A percentile compares a stretch with the other conserved stretches of the same genome.
Evolutionary conservation across 352 stramenopile genomes (phyloP).

Genomic region (Phytophthora vignae): DNA sequence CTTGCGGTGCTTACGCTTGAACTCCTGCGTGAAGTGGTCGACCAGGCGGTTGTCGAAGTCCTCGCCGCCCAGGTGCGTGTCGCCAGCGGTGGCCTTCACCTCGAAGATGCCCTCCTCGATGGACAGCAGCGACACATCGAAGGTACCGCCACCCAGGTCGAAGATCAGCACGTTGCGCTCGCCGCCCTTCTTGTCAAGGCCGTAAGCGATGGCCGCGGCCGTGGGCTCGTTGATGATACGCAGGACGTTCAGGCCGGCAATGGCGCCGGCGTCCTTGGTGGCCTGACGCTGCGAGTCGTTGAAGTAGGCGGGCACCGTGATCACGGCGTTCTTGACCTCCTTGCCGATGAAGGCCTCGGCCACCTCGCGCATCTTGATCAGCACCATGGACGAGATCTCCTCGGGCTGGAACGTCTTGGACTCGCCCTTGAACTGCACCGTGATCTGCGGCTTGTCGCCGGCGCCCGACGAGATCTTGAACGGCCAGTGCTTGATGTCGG

Average conservation of each 20-base stretch:
- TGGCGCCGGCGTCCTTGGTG: no score
- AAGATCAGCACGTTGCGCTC: conserved; percentile 98
- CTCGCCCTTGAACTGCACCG: conserved; percentile 77
- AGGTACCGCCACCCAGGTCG: conserved; percentile 95
- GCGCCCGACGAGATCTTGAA: conserved; percentile 72
- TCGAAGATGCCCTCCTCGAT: conserved; percentile 98
- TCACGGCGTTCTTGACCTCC: conserved; percentile 85
- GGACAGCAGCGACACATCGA: conserved; percentile 93
- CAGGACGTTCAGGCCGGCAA: no score
- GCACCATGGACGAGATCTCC: conserved; percentile 82
- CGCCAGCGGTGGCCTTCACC: conserved; percentile 95
- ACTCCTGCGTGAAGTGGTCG: conserved; percentile 94
- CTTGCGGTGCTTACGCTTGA: conserved; percentile 92
- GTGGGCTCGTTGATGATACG: conserved; percentile 98
- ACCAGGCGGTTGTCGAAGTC: conserved; percentile 97
- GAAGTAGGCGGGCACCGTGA: conserved; percentile 97
- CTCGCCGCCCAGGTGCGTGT: conserved; percentile 94
- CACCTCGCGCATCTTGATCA: conserved; percentile 77
- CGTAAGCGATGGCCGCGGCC: conserved; percentile 91
- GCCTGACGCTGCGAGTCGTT: no score
- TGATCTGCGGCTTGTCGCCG: conserved; percentile 76
- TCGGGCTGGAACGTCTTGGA: conserved; percentile 79
- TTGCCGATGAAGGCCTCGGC: conserved; percentile 76
- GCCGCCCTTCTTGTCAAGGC: conserved; percentile 95
- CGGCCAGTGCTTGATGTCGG: conserved; percentile 72